Evolutionary conservation across 495 filamentous ascomycete genomes (phyloP).

Genomic region (Talaromyces wortmannii): DNA sequence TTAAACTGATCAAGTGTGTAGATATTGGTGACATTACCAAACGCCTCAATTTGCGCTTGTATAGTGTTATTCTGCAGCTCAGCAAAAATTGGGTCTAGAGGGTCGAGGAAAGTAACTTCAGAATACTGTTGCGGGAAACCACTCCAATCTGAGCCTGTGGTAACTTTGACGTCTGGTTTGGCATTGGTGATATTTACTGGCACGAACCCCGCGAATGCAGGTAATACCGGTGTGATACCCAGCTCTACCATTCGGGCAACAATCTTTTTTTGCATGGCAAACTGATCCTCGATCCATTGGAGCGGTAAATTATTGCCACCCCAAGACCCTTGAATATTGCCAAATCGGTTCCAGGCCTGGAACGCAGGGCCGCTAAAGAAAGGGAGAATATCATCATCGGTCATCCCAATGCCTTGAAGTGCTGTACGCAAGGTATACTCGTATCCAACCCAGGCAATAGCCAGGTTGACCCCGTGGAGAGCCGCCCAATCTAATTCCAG

Average conservation of each 20-base stretch:
- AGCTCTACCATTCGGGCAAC: constrained; percentile 34
- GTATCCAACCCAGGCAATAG: constrained; percentile 37
- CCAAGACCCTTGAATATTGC: constrained; percentile 38
- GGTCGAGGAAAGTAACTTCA: constrained; percentile 36
- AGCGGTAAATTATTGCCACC: constrained; percentile 20
- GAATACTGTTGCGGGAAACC: constrained; percentile 26
- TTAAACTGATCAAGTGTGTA: constrained; percentile 40
- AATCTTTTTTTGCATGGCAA: constrained; percentile 29
- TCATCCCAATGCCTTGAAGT: constrained; percentile 28
- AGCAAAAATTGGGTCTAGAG: constrained; percentile 27
- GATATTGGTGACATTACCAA: constrained; percentile 35
- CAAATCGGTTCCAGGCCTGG: constrained; percentile 41
- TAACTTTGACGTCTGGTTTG: constrained; percentile 26
- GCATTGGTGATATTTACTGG: constrained; percentile 19
- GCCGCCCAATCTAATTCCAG: constrained; percentile 39
- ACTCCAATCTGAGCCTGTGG: constrained; percentile 31
- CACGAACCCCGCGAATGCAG: constrained; percentile 34
- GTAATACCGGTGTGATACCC: constrained; percentile 35
- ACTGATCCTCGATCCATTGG: constrained; percentile 31
- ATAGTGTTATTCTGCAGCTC: constrained; percentile 31
- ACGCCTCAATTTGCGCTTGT: constrained; percentile 28
- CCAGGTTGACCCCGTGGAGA: constrained; percentile 32
- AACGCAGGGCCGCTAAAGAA: constrained; percentile 40
- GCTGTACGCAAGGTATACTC: constrained; percentile 33
- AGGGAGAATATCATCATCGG: constrained; percentile 20